These are phyloP conservation scores for Pyrus hybrid DNA, from an alignment of 331 rosid species.

Conservation along the genomic window DNA sequence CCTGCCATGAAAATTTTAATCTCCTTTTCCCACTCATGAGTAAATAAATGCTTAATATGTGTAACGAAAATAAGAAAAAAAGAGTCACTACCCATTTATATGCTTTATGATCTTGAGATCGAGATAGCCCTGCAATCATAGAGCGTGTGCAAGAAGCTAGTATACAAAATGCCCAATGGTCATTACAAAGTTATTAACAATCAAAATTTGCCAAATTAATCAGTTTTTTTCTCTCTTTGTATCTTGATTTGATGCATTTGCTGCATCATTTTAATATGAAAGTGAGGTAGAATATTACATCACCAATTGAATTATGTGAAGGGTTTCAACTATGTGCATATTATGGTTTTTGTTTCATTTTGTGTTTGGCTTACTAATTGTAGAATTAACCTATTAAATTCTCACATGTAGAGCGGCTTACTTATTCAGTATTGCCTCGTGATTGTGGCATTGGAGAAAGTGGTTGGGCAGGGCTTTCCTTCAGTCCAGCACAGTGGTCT, in stretches of 20 bases:
- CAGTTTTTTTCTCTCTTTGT: neutral
- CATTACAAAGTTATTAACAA: neutral
- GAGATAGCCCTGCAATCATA: neutral
- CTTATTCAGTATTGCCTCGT: constrained; percentile 67
- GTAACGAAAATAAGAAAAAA: neutral
- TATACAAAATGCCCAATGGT: neutral
- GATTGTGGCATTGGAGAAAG: constrained; percentile 78
- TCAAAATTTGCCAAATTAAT: neutral
- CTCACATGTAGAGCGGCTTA: constrained; percentile 65
- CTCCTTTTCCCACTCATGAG: neutral
- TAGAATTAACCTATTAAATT: constrained; percentile 13
- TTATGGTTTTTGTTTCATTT: neutral
- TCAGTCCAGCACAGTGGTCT: constrained; percentile 68
- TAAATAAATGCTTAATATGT: neutral
- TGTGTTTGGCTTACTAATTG: constrained; percentile 11
- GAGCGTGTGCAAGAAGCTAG: neutral
- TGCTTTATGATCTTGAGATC: neutral
- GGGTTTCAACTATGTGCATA: neutral
- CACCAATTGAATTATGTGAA: neutral
- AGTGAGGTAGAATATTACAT: neutral
- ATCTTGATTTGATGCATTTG: neutral
- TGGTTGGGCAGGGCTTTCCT: constrained; percentile 90
- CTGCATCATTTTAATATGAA: neutral
- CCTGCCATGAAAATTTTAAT: neutral
- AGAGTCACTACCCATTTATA: neutral